phyloP scores from a whole-genome alignment of 805 yeast species.

The Yarrowia deformans region DNA sequence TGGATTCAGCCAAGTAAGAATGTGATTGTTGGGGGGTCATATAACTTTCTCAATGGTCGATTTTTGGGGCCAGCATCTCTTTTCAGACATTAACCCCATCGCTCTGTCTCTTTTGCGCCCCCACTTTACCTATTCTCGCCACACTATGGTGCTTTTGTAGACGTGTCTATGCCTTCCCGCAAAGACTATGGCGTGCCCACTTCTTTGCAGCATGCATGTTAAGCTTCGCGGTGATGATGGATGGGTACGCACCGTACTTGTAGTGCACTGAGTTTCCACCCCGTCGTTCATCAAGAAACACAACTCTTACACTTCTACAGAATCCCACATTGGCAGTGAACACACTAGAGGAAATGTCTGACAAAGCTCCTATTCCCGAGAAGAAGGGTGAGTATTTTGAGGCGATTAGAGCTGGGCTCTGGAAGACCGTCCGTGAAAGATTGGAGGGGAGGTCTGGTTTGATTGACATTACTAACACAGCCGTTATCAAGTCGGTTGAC shows the following conservation, averaged over 20 bases:
- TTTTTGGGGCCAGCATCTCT: no score
- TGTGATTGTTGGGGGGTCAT: neutral
- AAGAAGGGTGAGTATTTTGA: slow-evolving; percentile 29
- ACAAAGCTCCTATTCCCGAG: slow-evolving; percentile 45
- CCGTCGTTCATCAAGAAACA: neutral
- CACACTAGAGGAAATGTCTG: slow-evolving; percentile 43
- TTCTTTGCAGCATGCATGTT: neutral
- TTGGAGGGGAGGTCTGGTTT: neutral
- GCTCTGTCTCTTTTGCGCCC: neutral
- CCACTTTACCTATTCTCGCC: neutral
- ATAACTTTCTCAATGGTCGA: no score
- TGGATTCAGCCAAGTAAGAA: neutral
- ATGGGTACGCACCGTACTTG: no score
- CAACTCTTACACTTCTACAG: neutral
- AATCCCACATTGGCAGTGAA: neutral
- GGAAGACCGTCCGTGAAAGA: no score
- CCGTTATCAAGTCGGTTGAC: slow-evolving; percentile 49
- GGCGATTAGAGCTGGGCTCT: no score
- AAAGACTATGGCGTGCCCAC: slow-evolving; percentile 28
- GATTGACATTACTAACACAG: slow-evolving; percentile 40
- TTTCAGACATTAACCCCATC: no score
- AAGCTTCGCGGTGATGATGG: slow-evolving; percentile 11
- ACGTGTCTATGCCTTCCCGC: neutral
- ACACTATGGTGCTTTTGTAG: neutral
- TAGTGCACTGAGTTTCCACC: neutral